Conservation (phyloP, 495 filamentous ascomycete genomes). For the Lepraria neglecta region DNA sequence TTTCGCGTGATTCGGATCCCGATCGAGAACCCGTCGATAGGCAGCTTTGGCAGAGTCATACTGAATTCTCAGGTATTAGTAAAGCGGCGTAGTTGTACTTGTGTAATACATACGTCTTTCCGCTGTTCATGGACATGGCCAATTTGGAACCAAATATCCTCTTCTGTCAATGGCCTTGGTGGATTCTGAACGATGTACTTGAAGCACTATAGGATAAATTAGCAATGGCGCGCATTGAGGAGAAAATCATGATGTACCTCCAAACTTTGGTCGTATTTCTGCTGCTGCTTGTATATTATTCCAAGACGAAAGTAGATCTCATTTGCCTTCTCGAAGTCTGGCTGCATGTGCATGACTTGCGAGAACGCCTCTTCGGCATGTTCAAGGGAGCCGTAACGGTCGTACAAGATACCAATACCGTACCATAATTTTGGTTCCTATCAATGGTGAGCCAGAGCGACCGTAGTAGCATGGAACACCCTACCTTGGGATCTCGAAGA, state of each 20-base stretch:
- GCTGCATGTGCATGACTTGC: conserved; percentile 98
- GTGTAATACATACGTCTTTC: conserved; percentile 72
- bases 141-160: conserved; percentile 99
- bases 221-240: conserved; percentile 6
- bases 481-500: conserved; percentile 90
- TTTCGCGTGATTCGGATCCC: conserved; percentile 94
- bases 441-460: conserved; percentile 10
- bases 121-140: conserved; percentile 98
- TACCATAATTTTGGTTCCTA: conserved; percentile 99
- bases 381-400: conserved; percentile 92
- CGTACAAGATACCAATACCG: conserved; percentile 96
- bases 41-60: conserved; percentile 88
- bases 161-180: conserved; percentile 86
- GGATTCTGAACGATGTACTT: conserved; percentile 95
- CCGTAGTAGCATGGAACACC: conserved; percentile 23
- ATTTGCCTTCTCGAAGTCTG: conserved; percentile 97
- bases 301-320: conserved; percentile 98
- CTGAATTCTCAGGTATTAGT: conserved; percentile 44
- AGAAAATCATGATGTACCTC: conserved; percentile 55
- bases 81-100: conserved; percentile 2
- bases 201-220: conserved; percentile 63
- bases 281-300: conserved; percentile 98
- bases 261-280: conserved; percentile 85
- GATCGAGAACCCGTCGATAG: conserved; percentile 87
- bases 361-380: conserved; percentile 98